phyloP scores from a whole-genome alignment of 208 protist genomes.

The Crithidia sp. region DNA sequence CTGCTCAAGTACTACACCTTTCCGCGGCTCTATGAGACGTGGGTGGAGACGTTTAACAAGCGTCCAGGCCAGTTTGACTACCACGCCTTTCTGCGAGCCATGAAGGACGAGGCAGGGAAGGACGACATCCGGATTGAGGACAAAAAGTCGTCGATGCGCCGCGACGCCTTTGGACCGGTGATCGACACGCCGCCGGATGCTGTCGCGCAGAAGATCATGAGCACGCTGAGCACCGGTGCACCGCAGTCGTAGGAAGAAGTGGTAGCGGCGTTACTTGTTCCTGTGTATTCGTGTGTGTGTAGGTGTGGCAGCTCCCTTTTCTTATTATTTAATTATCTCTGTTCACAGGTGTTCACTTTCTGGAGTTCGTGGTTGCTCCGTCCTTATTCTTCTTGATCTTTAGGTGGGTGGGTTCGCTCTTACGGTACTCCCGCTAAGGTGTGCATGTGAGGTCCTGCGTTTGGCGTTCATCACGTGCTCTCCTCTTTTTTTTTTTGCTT shows the following conservation, averaged over 20 bases:
- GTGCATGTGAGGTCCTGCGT: background rate
- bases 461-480: background rate
- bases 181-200: conserved; percentile 86
- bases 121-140: conserved; percentile 89
- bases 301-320: background rate
- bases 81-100: conserved; percentile 85
- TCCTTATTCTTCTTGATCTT: background rate
- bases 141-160: conserved; percentile 69
- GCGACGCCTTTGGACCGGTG: conserved; percentile 83
- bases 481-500: background rate
- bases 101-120: conserved; percentile 91
- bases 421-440: too few relatives aligned
- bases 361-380: too few relatives aligned
- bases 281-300: background rate
- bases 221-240: conserved; percentile 49
- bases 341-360: background rate
- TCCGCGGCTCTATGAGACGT: conserved; percentile 80
- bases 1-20: conserved; percentile 93
- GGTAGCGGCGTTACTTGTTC: background rate
- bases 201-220: conserved; percentile 74
- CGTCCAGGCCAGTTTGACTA: conserved; percentile 86
- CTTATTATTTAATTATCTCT: background rate
- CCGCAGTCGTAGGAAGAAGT: conserved; percentile 10
- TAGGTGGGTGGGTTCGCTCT: background rate
- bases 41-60: conserved; percentile 93